Conservation (phyloP, 2,329 filamentous ascomycete genomes). For the Cryphonectria naterciae region DNA sequence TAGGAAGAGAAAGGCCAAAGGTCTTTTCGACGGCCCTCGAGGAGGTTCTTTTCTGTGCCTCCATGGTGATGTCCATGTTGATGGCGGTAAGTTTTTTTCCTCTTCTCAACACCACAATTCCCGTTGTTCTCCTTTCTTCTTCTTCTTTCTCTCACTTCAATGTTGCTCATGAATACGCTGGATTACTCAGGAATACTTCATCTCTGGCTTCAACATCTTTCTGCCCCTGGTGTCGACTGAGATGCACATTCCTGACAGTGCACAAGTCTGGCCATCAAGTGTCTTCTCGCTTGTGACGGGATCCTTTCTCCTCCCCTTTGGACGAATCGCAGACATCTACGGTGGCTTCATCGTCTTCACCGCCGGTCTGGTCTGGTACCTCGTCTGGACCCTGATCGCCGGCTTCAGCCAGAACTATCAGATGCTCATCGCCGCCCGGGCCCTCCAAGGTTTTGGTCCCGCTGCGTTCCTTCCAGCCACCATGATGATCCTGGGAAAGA, state of each 20-base stretch:
- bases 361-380: slow-evolving; percentile 64
- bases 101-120: neutral
- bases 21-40: slow-evolving; percentile 53
- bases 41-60: slow-evolving; percentile 64
- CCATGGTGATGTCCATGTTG: slow-evolving; percentile 61
- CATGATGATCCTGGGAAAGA: slow-evolving; percentile 69
- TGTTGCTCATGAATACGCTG: neutral
- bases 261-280: slow-evolving; percentile 65
- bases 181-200: slow-evolving; percentile 66
- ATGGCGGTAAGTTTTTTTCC: slow-evolving; percentile 47
- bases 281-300: slow-evolving; percentile 62
- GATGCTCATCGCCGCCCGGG: slow-evolving; percentile 75
- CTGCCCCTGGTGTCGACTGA: slow-evolving; percentile 66
- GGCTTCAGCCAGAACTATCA: slow-evolving; percentile 70
- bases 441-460: slow-evolving; percentile 73
- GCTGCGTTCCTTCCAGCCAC: slow-evolving; percentile 73
- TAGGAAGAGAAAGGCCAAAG: slow-evolving; percentile 62
- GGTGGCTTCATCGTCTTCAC: slow-evolving; percentile 66
- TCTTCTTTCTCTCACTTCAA: too few species aligned
- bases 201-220: slow-evolving; percentile 77
- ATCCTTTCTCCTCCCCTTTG: slow-evolving; percentile 64
- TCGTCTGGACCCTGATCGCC: slow-evolving; percentile 69
- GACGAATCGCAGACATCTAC: slow-evolving; percentile 65
- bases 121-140: too few species aligned
- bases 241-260: slow-evolving; percentile 65